Evolutionary conservation across 192 early-diverging fungal species (phyloP).

Genomic region (Entomortierella beljakovae): DNA sequence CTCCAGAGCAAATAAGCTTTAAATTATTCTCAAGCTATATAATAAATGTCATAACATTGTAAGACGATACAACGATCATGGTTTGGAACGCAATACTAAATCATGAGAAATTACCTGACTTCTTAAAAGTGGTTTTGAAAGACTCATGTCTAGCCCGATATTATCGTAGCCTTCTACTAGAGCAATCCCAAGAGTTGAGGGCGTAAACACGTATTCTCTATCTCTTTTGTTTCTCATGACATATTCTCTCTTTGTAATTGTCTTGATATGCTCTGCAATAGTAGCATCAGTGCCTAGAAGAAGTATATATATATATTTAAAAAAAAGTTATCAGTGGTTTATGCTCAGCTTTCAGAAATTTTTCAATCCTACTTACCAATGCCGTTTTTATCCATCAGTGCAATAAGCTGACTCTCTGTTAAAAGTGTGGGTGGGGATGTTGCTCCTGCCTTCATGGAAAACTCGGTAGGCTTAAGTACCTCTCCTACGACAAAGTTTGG

Average conservation of each 20-base stretch:
- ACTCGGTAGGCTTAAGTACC: conserved; percentile 70
- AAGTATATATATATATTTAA: background rate
- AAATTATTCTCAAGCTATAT: conserved; percentile 83
- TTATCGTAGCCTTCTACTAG: conserved; percentile 89
- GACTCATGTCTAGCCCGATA: conserved; percentile 86
- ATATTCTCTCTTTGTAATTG: conserved; percentile 90
- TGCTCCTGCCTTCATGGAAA: conserved; percentile 73
- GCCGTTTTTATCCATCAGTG: conserved; percentile 91
- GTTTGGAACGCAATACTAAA: background rate
- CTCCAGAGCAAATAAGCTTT: conserved; percentile 77
- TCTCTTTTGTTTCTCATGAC: conserved; percentile 68
- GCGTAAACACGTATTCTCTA: conserved; percentile 65
- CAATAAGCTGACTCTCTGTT: conserved; percentile 89
- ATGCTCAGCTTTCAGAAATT: background rate
- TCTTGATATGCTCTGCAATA: conserved; percentile 96
- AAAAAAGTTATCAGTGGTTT: background rate
- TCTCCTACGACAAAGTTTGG: conserved; percentile 79
- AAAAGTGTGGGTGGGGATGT: conserved; percentile 83
- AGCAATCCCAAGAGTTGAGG: conserved; percentile 88
- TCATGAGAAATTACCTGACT: conserved; percentile 63
- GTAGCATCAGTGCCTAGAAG: conserved; percentile 92
- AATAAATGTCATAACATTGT: background rate
- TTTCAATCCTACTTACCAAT: conserved; percentile 71
- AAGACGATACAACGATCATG: background rate
- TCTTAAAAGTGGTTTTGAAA: conserved; percentile 91